Conservation (phyloP, 257 asterid species). For the Penstemon barbatus region DNA sequence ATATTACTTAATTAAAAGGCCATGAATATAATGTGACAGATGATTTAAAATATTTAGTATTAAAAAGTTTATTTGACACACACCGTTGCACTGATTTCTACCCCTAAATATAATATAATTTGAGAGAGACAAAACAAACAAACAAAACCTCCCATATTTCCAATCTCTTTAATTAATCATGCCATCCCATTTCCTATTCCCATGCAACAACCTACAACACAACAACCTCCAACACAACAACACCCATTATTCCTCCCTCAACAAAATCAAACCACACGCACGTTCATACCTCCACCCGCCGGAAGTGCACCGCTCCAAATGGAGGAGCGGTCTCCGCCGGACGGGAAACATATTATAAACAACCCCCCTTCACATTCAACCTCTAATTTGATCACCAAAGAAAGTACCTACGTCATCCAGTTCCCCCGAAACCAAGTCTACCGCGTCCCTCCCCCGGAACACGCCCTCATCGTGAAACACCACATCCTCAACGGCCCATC, state of each 20-base stretch:
- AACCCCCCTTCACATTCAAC: conserved; percentile 20
- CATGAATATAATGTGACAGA: too few species aligned
- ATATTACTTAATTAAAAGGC: too few species aligned
- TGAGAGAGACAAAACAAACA: too few species aligned
- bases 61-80: too few species aligned
- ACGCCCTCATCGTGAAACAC: conserved; percentile 53
- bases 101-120: too few species aligned
- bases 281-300: neutral
- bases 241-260: neutral
- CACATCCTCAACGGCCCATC: conserved; percentile 25
- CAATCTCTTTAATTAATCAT: neutral
- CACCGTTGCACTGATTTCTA: too few species aligned
- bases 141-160: too few species aligned
- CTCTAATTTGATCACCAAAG: conserved; percentile 17
- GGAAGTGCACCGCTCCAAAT: conserved; percentile 29
- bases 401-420: conserved; percentile 65
- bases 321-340: conserved; percentile 66
- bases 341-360: conserved; percentile 20
- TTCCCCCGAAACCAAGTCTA: conserved; percentile 74
- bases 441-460: conserved; percentile 80
- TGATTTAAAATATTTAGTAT: too few species aligned
- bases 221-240: neutral
- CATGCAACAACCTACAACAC: neutral
- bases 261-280: neutral
- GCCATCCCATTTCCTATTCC: conserved; percentile 10